Percentiles rank a stretch among this genome's conserved stretches.
Conservation (phyloP, 345 rosid genomes). For the Clarkia xantiana region DNA sequence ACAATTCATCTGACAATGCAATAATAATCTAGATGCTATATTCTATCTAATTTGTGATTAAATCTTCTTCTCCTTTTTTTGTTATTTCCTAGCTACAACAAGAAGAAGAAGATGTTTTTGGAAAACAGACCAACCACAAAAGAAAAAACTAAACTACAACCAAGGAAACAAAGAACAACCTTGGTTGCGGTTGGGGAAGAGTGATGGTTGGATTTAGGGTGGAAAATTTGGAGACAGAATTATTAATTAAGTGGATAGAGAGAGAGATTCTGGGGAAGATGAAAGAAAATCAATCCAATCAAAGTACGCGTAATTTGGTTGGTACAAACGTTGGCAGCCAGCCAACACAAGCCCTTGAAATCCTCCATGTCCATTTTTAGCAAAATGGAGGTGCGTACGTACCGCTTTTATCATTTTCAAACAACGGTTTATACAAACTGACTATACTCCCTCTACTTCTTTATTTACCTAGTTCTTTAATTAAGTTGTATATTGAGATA, state of each 20-base stretch:
- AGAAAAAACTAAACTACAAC: too few relatives aligned
- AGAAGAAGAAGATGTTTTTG: too few relatives aligned
- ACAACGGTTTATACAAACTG: not conserved
- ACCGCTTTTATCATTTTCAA: not conserved
- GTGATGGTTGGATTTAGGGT: not conserved
- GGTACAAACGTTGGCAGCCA: slow-evolving; percentile 4
- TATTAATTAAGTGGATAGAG: not conserved
- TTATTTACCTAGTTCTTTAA: too few relatives aligned
- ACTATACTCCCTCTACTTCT: not conserved
- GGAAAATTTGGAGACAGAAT: not conserved
- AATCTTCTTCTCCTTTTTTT: too few relatives aligned
- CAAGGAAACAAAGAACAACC: too few relatives aligned
- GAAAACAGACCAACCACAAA: too few relatives aligned
- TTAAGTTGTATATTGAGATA: too few relatives aligned
- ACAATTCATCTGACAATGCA: too few relatives aligned
- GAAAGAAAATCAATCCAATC: slow-evolving; percentile 1
- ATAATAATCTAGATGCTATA: too few relatives aligned
- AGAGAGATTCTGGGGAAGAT: not conserved
- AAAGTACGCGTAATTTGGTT: not conserved
- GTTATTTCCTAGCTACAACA: too few relatives aligned
- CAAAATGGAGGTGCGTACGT: not conserved
- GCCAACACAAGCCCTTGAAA: slow-evolving; percentile 4
- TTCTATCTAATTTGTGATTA: too few relatives aligned
- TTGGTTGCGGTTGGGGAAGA: not conserved
- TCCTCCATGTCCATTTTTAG: not conserved